Conservation (phyloP, 768 basidiomycete genomes). For the Mycena vitilis region DNA sequence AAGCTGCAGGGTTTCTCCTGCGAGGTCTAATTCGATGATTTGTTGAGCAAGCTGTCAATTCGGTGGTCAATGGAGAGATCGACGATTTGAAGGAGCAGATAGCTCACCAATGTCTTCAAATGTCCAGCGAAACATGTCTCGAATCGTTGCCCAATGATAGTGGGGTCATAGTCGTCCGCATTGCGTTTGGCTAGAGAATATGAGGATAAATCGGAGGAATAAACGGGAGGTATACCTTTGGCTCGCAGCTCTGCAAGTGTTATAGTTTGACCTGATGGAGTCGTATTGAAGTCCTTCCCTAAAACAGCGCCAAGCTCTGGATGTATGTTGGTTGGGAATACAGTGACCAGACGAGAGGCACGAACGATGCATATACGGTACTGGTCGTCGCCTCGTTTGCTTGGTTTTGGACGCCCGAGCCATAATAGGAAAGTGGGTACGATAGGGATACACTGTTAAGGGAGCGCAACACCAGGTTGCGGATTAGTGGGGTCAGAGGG, state of each 20-base stretch:
- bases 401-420: not conserved
- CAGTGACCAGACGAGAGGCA: not conserved
- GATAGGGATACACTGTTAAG: not conserved
- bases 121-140: no score
- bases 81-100: not conserved
- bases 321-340: not conserved
- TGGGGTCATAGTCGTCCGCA: not conserved
- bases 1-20: no score
- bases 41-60: not conserved
- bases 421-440: not conserved
- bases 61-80: not conserved
- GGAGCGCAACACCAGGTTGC: slow-evolving; percentile 6
- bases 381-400: not conserved
- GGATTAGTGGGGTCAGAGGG: not conserved
- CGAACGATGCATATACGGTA: not conserved
- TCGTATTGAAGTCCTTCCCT: not conserved
- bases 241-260: not conserved
- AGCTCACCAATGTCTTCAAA: not conserved
- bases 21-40: not conserved
- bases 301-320: not conserved
- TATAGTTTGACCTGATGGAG: not conserved
- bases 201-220: not conserved
- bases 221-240: not conserved
- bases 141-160: not conserved
- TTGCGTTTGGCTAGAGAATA: not conserved